phyloP scores from a whole-genome alignment of 2,329 filamentous ascomycete species.

The Fusarium brevicatenulatum region DNA sequence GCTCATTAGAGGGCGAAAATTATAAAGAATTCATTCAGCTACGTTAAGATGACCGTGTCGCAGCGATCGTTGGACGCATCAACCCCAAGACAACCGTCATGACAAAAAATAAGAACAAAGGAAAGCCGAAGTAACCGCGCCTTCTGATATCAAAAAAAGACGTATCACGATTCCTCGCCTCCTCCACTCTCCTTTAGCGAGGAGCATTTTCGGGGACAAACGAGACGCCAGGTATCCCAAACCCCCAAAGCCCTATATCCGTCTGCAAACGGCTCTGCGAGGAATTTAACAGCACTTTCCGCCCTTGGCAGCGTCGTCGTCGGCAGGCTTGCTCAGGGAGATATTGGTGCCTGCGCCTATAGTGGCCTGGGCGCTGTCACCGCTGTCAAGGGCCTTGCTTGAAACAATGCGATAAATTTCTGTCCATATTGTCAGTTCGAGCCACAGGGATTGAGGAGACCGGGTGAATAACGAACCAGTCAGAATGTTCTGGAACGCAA shows the following conservation, averaged over 20 bases:
- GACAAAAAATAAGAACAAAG: slow-evolving; percentile 54
- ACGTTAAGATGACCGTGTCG: slow-evolving; percentile 51
- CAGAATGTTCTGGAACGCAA: slow-evolving; percentile 99
- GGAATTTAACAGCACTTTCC: slow-evolving; percentile 80
- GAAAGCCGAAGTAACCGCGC: slow-evolving; percentile 54
- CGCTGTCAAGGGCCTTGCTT: slow-evolving; percentile 93
- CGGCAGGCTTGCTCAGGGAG: slow-evolving; percentile 85
- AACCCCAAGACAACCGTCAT: slow-evolving; percentile 50
- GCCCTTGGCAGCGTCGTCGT: slow-evolving; percentile 78
- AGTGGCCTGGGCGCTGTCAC: slow-evolving; percentile 81
- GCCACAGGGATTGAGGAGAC: not conserved
- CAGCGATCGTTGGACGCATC: slow-evolving; percentile 53
- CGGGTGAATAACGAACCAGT: slow-evolving; percentile 73
- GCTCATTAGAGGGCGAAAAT: slow-evolving; percentile 41
- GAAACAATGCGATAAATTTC: slow-evolving; percentile 99
- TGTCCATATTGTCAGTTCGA: slow-evolving; percentile 51
- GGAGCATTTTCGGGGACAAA: slow-evolving; percentile 49
- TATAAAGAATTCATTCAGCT: slow-evolving; percentile 52
- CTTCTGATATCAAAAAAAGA: slow-evolving; percentile 54
- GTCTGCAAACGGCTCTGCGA: slow-evolving; percentile 37
- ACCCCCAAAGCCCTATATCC: slow-evolving; percentile 45
- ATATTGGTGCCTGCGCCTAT: slow-evolving; percentile 85
- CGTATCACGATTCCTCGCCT: slow-evolving; percentile 50
- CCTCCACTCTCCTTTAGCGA: slow-evolving; percentile 49
- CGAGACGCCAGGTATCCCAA: slow-evolving; percentile 50